Percentiles rank a stretch among this genome's conserved stretches.
Evolutionary conservation across 352 stramenopile species (phyloP).

Genomic region (Phytophthora nicotianae): DNA sequence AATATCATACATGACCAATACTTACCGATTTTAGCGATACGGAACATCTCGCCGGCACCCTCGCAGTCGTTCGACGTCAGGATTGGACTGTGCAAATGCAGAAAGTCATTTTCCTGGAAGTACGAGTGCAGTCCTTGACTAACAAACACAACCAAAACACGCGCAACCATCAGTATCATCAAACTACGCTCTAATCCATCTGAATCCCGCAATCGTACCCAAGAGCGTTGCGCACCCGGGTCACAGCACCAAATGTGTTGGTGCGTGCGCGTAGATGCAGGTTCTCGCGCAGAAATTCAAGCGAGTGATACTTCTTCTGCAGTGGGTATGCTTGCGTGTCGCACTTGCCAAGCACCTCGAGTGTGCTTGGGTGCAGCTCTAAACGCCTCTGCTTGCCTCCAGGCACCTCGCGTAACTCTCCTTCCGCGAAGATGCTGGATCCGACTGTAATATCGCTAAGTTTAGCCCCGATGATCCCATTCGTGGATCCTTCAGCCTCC

Average conservation of each 20-base stretch:
- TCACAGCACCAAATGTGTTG: conserved; percentile 96
- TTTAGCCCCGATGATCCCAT: conserved; percentile 39
- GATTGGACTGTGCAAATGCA: conserved; percentile 92
- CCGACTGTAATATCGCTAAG: conserved; percentile 93
- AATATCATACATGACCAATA: conserved; percentile 1
- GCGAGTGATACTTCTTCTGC: conserved; percentile 98
- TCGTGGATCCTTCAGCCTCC: conserved; percentile 34
- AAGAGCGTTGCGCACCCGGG: conserved; percentile 93
- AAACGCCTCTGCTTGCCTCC: conserved; percentile 89
- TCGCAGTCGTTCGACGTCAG: conserved; percentile 98
- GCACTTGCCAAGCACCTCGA: conserved; percentile 92
- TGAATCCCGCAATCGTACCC: conserved; percentile 34
- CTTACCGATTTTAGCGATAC: conserved; percentile 83
- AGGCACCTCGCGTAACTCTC: conserved; percentile 89
- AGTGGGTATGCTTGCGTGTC: conserved; percentile 94
- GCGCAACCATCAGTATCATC: conserved; percentile 7
- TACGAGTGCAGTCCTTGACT: conserved; percentile 75
- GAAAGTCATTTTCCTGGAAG: conserved; percentile 81
- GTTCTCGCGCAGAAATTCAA: conserved; percentile 97
- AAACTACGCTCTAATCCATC: not conserved
- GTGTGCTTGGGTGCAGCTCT: conserved; percentile 88
- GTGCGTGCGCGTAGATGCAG: conserved; percentile 96
- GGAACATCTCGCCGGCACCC: conserved; percentile 98
- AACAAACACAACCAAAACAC: conserved; percentile 1
- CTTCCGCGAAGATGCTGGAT: conserved; percentile 91